Base-by-base conservation (phyloP, 805 yeast species). In the Pichia phayaonensis region DNA sequence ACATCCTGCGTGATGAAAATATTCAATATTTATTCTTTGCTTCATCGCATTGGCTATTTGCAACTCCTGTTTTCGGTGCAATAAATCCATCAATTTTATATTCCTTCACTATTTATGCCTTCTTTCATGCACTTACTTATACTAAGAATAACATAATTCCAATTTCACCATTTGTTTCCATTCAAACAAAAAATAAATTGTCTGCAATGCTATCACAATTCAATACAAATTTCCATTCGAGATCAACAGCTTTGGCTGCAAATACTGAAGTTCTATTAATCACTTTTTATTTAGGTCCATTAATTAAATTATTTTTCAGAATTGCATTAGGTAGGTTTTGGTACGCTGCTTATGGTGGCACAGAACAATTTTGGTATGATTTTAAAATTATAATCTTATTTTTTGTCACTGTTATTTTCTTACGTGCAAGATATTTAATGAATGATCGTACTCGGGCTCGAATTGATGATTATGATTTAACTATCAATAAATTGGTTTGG, bases 101-200 rank as follows among this genome's bases (percentile, higher is more conserved):
- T 55, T 82, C 89, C 27, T 84, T 83, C 59, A 72, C 76, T 18
- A 73, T 83, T 46, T 84, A 75, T 64, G 81, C 88, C 6, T 53
- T 76, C 2, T 84, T 83, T 73, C 90, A 84, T 67, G 75, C 79
- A 7, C 70, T 82, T 59, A 74, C 76, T 42, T 84, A 83, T 65
- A 65, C 76, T 57, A 80, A 77, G 60, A 73, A 74, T 46, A 71
- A 72, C 57, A 61, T 84, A 52, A 68, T 83, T 51, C 84, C 84
- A 48, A 67, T 72, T 44, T 59, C 73, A 43, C 81, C 84, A 2
- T 60, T 21, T 39, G 54, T 47, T 57, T 54, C 69, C 2, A 34
- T 58, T 60, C 46, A 60, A 49, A 39, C 54, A 55, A 43, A 63
- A 56, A 63, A 51, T 62, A 56, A 41, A 60, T 54, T 59, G 70